Evolutionary conservation across 2,329 filamentous ascomycete genomes (phyloP).

Genomic region (Sporothrix protearum): DNA sequence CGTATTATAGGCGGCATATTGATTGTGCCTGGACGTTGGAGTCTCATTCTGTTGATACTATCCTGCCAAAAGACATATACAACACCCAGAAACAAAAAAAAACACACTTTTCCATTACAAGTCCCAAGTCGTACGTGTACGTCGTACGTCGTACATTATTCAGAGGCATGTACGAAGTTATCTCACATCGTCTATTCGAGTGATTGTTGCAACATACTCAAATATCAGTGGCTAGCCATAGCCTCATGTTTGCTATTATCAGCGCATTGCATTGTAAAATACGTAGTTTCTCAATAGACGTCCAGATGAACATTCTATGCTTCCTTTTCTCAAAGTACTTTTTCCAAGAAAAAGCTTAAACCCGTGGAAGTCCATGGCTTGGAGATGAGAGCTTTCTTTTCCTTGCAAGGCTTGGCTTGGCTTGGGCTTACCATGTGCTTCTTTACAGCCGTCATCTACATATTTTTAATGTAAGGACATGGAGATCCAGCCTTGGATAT

Average conservation of each 20-base stretch:
- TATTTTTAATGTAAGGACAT: neutral
- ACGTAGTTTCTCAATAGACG: neutral
- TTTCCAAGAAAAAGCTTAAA: neutral
- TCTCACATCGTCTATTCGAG: too few species aligned
- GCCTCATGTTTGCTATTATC: neutral
- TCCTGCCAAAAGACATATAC: too few species aligned
- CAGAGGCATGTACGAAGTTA: too few species aligned
- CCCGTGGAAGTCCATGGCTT: neutral
- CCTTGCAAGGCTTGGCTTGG: neutral
- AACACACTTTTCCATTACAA: too few species aligned
- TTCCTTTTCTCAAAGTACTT: neutral
- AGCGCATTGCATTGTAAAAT: too few species aligned
- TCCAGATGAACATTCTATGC: neutral
- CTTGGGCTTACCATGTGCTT: neutral
- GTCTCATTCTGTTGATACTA: too few species aligned
- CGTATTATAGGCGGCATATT: too few species aligned
- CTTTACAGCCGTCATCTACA: neutral
- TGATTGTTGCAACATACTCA: too few species aligned
- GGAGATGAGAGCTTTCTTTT: neutral
- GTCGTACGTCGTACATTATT: too few species aligned
- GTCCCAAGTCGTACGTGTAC: too few species aligned
- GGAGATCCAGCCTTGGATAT: neutral
- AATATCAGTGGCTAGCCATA: too few species aligned
- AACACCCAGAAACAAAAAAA: too few species aligned
- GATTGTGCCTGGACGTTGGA: neutral